These are phyloP conservation scores for Deinandra increscens DNA, from an alignment of 129 eudicot species.

Conservation along the genomic window DNA sequence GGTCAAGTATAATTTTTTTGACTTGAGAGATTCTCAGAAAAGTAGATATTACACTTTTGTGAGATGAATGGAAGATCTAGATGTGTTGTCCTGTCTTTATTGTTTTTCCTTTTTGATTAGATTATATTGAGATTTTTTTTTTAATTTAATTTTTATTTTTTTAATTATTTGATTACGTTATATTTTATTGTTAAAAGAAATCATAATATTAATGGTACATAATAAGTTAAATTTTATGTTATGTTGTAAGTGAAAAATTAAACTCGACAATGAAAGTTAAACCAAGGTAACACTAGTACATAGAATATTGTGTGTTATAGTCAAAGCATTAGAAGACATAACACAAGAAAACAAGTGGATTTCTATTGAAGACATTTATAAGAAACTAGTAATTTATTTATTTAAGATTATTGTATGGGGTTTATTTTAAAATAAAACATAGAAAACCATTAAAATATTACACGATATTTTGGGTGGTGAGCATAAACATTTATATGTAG, in stretches of 20 bases:
- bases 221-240: not conserved
- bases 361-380: not conserved
- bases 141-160: no score
- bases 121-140: no score
- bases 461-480: no score
- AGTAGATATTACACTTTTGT: constrained; percentile 30
- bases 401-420: no score
- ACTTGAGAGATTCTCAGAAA: constrained; percentile 28
- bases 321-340: constrained; percentile 35
- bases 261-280: constrained; percentile 1
- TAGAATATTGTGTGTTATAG: constrained; percentile 18
- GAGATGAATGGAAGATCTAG: constrained; percentile 20
- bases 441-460: no score
- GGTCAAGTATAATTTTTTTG: constrained; percentile 22
- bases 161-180: not conserved
- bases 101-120: no score
- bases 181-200: not conserved
- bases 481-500: no score
- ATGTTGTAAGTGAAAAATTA: not conserved
- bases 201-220: not conserved
- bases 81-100: constrained; percentile 17
- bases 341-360: constrained; percentile 34
- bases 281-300: not conserved
- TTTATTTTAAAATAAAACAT: not conserved
- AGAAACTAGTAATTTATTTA: no score